A percentile compares a stretch with the other conserved stretches of the same genome.
Evolutionary conservation across 2,329 filamentous ascomycete genomes (phyloP).

Genomic region (Talaromyces sp.): DNA sequence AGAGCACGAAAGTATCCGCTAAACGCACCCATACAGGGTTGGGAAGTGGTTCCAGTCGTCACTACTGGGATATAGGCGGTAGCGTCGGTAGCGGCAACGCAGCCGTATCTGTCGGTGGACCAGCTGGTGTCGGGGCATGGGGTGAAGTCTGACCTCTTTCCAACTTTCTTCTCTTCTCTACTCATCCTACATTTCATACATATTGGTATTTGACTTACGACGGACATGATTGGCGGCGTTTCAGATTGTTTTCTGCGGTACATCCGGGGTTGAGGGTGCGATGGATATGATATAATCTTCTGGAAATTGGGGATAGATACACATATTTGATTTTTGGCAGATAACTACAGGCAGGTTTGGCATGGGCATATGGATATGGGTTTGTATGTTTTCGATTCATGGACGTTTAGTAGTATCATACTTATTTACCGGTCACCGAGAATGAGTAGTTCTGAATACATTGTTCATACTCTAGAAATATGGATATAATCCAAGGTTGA

Average conservation of each 20-base stretch:
- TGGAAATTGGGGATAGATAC: neutral
- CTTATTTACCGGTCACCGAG: neutral
- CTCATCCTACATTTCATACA: neutral
- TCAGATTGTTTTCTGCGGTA: neutral
- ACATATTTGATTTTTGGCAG: neutral
- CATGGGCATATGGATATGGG: neutral
- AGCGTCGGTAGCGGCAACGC: constrained; percentile 74
- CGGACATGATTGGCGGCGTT: constrained; percentile 8
- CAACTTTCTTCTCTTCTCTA: neutral
- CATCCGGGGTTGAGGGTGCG: neutral
- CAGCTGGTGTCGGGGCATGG: constrained; percentile 70
- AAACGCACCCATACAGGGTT: constrained; percentile 48
- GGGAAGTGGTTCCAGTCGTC: constrained; percentile 70
- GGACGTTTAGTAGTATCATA: neutral
- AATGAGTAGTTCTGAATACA: neutral
- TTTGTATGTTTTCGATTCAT: neutral
- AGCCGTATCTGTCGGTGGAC: constrained; percentile 65
- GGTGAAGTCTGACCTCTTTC: constrained; percentile 58
- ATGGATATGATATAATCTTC: neutral
- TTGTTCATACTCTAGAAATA: neutral
- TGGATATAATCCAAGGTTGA: constrained; percentile 1
- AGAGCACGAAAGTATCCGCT: constrained; percentile 75
- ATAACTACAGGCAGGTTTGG: neutral
- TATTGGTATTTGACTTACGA: neutral
- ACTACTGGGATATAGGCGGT: constrained; percentile 90